Conservation (phyloP, 345 rosid genomes). For the Cardiospermum halicacabum region DNA sequence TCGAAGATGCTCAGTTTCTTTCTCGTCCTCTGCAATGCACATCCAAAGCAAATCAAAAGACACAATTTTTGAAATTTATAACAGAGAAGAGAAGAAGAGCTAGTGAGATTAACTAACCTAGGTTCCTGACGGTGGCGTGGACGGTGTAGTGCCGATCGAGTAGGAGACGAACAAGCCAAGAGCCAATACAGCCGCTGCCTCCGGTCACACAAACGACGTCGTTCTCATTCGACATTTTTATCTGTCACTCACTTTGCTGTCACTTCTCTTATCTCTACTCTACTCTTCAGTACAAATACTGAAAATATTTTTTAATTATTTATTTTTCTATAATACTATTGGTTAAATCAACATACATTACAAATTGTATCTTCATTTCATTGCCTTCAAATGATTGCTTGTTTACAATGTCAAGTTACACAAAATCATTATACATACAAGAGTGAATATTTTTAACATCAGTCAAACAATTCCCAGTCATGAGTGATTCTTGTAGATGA, state of each 20-base stretch:
- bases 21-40: conserved; percentile 49
- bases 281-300: background rate
- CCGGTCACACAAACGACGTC: conserved; percentile 86
- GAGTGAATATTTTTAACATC: background rate
- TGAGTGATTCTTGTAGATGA: conserved; percentile 37
- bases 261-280: background rate
- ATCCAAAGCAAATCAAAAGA: background rate
- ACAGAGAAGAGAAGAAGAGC: conserved; percentile 6
- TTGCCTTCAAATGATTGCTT: no score
- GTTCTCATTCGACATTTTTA: conserved; percentile 33
- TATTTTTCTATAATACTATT: no score
- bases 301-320: no score
- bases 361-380: no score
- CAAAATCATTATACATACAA: no score
- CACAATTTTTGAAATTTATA: background rate
- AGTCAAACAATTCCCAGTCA: conserved; percentile 45
- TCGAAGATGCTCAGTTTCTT: conserved; percentile 75
- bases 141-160: conserved; percentile 78
- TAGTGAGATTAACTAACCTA: no score
- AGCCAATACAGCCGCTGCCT: conserved; percentile 90
- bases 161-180: conserved; percentile 77
- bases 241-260: background rate
- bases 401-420: no score
- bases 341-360: no score
- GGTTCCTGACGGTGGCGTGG: conserved; percentile 72